These are phyloP conservation scores for Lupinus albus DNA, from an alignment of 306 rosid species.

Conservation along the genomic window DNA sequence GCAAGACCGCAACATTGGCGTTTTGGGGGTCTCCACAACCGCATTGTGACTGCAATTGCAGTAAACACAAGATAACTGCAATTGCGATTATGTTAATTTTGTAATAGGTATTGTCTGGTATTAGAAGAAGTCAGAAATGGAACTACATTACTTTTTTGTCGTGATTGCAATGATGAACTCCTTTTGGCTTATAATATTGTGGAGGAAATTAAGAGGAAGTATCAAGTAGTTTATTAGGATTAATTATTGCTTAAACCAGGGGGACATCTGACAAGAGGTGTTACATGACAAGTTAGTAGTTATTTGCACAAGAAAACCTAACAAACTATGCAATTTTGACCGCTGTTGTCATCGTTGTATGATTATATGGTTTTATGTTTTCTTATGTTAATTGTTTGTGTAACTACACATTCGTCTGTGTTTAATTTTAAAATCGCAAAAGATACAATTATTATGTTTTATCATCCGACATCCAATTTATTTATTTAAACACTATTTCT, in stretches of 20 bases:
- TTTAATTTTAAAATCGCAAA: background rate
- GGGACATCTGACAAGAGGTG: background rate
- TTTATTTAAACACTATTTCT: background rate
- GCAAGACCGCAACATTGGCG: too few relatives aligned
- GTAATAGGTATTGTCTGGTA: constrained; percentile 4
- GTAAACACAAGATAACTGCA: too few relatives aligned
- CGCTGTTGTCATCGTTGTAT: background rate
- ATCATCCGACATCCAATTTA: too few relatives aligned
- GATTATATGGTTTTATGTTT: background rate
- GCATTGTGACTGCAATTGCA: too few relatives aligned
- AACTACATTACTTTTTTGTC: background rate
- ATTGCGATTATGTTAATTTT: too few relatives aligned
- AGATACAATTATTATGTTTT: background rate
- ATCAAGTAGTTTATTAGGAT: background rate
- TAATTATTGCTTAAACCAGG: background rate
- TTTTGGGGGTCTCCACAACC: too few relatives aligned
- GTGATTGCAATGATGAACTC: constrained; percentile 16
- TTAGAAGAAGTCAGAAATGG: background rate
- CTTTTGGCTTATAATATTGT: background rate
- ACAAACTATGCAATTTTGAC: background rate
- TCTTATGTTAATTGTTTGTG: constrained; percentile 5
- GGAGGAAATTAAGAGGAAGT: background rate
- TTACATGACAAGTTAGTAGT: background rate
- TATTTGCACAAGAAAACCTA: background rate
- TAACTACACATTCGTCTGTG: background rate